These are phyloP conservation scores for Penicillium sp. DNA, from an alignment of 2,329 filamentous ascomycete genomes.

Conservation along the genomic window DNA sequence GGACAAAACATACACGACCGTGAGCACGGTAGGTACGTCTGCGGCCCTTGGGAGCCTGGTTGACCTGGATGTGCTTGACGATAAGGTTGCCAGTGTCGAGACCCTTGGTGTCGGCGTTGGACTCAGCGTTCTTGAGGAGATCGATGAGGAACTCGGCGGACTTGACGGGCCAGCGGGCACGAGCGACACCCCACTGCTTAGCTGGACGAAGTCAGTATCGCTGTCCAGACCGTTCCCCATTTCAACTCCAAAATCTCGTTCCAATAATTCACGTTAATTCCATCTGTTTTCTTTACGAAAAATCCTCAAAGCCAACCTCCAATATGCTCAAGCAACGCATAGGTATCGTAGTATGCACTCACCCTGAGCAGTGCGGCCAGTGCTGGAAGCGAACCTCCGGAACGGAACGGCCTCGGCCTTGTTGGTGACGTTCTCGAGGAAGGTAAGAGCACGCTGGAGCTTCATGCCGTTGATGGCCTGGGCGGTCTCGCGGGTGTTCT, in stretches of 20 bases:
- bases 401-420: conserved; percentile 98
- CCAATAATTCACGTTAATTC: conserved; percentile 9
- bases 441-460: conserved; percentile 89
- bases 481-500: conserved; percentile 99
- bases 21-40: conserved; percentile 99
- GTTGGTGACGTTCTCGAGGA: conserved; percentile 97
- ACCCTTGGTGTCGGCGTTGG: conserved; percentile 96
- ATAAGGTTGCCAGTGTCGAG: conserved; percentile 96
- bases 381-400: conserved; percentile 95
- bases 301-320: not conserved
- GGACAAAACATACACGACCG: conserved; percentile 83
- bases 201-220: conserved; percentile 58
- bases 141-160: conserved; percentile 97
- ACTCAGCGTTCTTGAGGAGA: conserved; percentile 96
- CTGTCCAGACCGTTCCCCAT: not conserved
- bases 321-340: not conserved
- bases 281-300: not conserved
- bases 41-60: conserved; percentile 99
- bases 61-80: conserved; percentile 99
- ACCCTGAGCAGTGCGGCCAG: conserved; percentile 97
- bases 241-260: not conserved
- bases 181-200: conserved; percentile 98
- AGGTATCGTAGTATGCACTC: conserved; percentile 55
- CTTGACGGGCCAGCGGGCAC: conserved; percentile 99
- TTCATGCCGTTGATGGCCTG: conserved; percentile 99